phyloP scores from a whole-genome alignment of 352 stramenopile species.

The Detonula confervacea region DNA sequence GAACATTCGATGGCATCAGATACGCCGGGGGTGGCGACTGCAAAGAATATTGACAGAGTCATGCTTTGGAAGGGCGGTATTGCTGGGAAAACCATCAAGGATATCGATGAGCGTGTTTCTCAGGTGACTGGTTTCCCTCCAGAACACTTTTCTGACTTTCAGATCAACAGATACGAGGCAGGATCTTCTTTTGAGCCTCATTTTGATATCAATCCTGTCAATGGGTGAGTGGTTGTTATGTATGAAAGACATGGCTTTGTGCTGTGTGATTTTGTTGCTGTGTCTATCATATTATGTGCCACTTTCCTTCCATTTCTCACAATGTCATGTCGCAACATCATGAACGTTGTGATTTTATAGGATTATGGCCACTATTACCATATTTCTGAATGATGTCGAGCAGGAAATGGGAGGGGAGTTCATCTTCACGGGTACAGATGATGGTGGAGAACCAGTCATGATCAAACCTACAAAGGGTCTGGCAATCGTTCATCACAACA shows the following conservation, averaged over 20 bases:
- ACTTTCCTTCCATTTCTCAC: slow-evolving; percentile 12
- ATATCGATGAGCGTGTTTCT: slow-evolving; percentile 82
- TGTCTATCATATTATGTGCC: too few species aligned
- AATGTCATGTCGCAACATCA: slow-evolving; percentile 7
- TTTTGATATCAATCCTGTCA: slow-evolving; percentile 63
- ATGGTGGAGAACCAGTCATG: slow-evolving; percentile 57
- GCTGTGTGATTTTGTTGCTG: too few species aligned
- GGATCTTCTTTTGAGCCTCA: slow-evolving; percentile 66
- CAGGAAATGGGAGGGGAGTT: slow-evolving; percentile 58
- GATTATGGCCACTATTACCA: slow-evolving; percentile 78
- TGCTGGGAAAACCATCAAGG: slow-evolving; percentile 63
- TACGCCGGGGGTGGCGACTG: slow-evolving; percentile 16
- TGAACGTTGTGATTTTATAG: slow-evolving; percentile 4
- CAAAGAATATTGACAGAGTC: slow-evolving; percentile 59
- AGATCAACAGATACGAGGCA: slow-evolving; percentile 70
- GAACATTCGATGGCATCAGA: slow-evolving; percentile 45
- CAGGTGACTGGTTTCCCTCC: slow-evolving; percentile 82
- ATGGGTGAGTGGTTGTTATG: slow-evolving; percentile 25
- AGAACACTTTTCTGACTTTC: slow-evolving; percentile 80
- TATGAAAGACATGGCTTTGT: background rate
- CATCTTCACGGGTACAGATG: slow-evolving; percentile 67
- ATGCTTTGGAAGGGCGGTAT: slow-evolving; percentile 80
- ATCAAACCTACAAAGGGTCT: slow-evolving; percentile 73
- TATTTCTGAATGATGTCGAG: slow-evolving; percentile 79
- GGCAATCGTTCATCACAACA: slow-evolving; percentile 85